phyloP scores from a whole-genome alignment of 306 rosid species.

The Cicer pinnatifidum region DNA sequence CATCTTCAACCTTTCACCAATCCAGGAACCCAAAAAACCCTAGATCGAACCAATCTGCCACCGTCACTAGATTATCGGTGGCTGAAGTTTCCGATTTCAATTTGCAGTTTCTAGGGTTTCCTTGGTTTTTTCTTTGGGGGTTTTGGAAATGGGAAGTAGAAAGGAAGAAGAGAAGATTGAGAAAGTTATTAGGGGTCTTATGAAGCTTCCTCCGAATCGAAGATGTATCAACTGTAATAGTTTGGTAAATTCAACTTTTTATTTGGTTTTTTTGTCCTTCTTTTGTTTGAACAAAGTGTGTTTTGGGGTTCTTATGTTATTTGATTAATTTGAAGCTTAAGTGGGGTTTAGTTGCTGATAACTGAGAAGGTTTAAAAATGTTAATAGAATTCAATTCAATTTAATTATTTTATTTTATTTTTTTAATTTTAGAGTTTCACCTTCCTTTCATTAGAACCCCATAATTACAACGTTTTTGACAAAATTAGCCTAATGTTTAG shows the following conservation, averaged over 20 bases:
- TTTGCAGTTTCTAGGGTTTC: conserved; percentile 44
- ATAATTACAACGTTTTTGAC: neutral
- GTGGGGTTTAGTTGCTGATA: conserved; percentile 37
- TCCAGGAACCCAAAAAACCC: conserved; percentile 40
- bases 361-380: neutral
- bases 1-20: conserved; percentile 42
- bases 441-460: neutral
- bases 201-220: conserved; percentile 96
- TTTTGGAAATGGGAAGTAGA: conserved; percentile 65
- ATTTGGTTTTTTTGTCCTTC: neutral
- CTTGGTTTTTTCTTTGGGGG: conserved; percentile 5
- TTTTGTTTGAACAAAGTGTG: conserved; percentile 3
- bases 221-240: conserved; percentile 84
- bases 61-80: conserved; percentile 21
- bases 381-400: neutral
- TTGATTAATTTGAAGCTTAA: conserved; percentile 31
- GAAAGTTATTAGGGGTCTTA: conserved; percentile 85
- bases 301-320: conserved; percentile 2
- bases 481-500: neutral
- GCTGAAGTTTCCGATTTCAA: conserved; percentile 34
- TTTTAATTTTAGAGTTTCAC: neutral
- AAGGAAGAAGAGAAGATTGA: conserved; percentile 81
- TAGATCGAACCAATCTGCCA: conserved; percentile 42
- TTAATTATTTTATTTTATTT: too few relatives aligned
- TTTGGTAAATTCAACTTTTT: conserved; percentile 50